Evolutionary conservation across 2,329 filamentous ascomycete genomes (phyloP).

Genomic region (Coleophoma crateriformis): DNA sequence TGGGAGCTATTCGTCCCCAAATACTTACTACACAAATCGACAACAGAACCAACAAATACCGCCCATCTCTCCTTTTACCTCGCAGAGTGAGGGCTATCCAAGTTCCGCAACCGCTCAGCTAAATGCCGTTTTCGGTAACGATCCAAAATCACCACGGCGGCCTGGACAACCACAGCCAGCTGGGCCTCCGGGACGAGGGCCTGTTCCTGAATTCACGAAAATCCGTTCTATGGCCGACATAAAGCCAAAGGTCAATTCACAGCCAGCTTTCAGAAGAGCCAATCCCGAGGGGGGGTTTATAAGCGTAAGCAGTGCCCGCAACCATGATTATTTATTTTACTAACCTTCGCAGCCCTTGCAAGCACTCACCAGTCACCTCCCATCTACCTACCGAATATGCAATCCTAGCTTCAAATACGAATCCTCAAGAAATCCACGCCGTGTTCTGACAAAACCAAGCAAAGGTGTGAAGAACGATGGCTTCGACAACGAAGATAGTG

Average conservation of each 20-base stretch:
- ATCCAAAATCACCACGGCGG: constrained; percentile 53
- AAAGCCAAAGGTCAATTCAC: constrained; percentile 74
- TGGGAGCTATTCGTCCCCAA: constrained; percentile 51
- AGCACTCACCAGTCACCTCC: constrained; percentile 88
- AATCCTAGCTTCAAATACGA: constrained; percentile 99
- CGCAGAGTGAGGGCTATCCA: constrained; percentile 66
- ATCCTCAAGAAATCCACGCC: constrained; percentile 89
- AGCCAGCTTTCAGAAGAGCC: constrained; percentile 86
- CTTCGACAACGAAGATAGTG: constrained; percentile 97
- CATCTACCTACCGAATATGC: constrained; percentile 95
- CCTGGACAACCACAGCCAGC: constrained; percentile 38
- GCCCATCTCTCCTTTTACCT: constrained; percentile 64
- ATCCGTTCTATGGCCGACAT: constrained; percentile 69
- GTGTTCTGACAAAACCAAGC: constrained; percentile 96
- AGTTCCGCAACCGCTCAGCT: constrained; percentile 64
- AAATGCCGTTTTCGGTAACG: constrained; percentile 56
- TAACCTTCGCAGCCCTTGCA: constrained; percentile 68
- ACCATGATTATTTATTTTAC: constrained; percentile 5
- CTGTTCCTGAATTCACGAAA: constrained; percentile 84
- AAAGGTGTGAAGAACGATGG: constrained; percentile 98
- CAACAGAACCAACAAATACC: constrained; percentile 61
- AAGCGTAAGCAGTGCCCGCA: constrained; percentile 57
- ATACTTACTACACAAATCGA: constrained; percentile 47
- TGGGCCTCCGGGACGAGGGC: constrained; percentile 48
- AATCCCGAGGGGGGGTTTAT: constrained; percentile 98